Base-by-base conservation (phyloP, 1,284 basidiomycete genomes). In the Omphalotus olearius region DNA sequence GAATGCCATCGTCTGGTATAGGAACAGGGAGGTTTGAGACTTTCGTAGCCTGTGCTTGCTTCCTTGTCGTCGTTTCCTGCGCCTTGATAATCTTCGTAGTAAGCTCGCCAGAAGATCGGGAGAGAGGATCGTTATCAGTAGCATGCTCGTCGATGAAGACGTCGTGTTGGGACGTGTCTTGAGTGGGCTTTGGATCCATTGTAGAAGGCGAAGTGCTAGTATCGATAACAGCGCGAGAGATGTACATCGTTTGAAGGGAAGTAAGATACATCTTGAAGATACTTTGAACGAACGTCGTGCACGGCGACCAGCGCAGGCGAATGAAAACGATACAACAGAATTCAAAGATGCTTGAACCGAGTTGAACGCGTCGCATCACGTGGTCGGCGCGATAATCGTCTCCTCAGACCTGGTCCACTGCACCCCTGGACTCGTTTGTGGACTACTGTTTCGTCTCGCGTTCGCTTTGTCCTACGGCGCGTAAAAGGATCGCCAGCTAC, bases 1-100 rank as follows among this genome's bases (percentile, higher is more conserved):
- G 43, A 18, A 48, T n/a, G 3, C 53, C 53, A 20, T 50, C 53
- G 18, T 57, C 58, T 25, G 58, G 58, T 23, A 54, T 56, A 14
- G 56, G 56, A 30, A 38, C 51, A n/a, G 50, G 45, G 28, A 56
- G 1, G 20, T 56, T 38, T 30, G 57, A 49, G 23, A 38, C 23
- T 20, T 52, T 26, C 14, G 44, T 43, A 18, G 30, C 18, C 13
- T 44, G 17, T 18, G 33, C 30, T 42, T 45, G 25, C 14, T 43
- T 23, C 17, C 23, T 35, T 17, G 18, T 40, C 6, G 45, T 44
- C 26, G 30, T 10, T 33, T 33, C 9, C 30, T 33, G 30, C 9
- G 7, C 9, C 30, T 33, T 33, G 3, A 10, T 9, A 33, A 4
- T 33, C 30, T 33, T 33, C 13, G 30, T 33, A 33, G 7, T 3